Evolutionary conservation across 495 filamentous ascomycete species (phyloP).

Genomic region (Gamarada debralockiae): DNA sequence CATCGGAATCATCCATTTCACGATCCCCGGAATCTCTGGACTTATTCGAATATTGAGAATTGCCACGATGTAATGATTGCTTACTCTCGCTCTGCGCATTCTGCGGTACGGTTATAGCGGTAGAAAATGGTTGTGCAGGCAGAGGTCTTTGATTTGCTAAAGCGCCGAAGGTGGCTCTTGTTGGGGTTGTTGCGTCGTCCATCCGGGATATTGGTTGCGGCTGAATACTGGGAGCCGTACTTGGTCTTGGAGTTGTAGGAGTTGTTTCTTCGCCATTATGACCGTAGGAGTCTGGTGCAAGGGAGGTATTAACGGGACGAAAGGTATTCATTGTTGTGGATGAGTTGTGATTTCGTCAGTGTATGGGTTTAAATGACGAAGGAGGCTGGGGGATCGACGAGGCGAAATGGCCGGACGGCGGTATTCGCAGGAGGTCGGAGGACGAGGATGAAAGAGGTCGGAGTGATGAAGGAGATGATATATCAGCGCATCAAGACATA

Average conservation of each 20-base stretch:
- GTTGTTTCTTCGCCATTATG: conserved; percentile 48
- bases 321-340: conserved; percentile 45
- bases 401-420: conserved; percentile 5
- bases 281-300: conserved; percentile 39
- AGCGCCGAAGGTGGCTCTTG: conserved; percentile 53
- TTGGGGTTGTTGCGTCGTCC: conserved; percentile 57
- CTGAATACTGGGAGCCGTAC: conserved; percentile 38
- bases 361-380: conserved; percentile 6
- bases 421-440: conserved; percentile 10
- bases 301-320: conserved; percentile 72
- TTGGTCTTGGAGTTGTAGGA: conserved; percentile 56
- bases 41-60: conserved; percentile 58
- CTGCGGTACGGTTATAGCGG: conserved; percentile 45
- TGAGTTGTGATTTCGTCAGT: not conserved
- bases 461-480: not conserved
- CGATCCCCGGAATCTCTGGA: conserved; percentile 70
- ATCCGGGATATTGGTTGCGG: conserved; percentile 26
- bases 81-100: conserved; percentile 32
- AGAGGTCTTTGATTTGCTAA: conserved; percentile 56
- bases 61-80: conserved; percentile 40
- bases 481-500: conserved; percentile 16
- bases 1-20: conserved; percentile 69
- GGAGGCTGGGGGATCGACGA: conserved; percentile 14
- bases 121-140: conserved; percentile 52
- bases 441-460: not conserved